Evolutionary conservation across 192 early-diverging fungal genomes (phyloP).

Genomic region (Physocladia obscura): DNA sequence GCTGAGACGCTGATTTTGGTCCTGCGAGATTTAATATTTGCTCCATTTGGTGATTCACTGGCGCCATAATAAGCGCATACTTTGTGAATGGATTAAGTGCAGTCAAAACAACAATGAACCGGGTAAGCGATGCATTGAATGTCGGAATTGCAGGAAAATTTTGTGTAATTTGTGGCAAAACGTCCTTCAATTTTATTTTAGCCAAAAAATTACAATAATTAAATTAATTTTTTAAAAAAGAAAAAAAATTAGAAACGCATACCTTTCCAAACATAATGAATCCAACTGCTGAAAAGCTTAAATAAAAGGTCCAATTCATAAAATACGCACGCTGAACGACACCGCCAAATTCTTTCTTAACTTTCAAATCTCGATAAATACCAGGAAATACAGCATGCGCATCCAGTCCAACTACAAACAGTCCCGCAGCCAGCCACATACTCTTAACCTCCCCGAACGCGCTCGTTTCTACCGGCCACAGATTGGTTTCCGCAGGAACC

Average conservation of each 20-base stretch:
- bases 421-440: constrained; percentile 34
- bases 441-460: background rate
- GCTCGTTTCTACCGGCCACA: constrained; percentile 41
- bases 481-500: constrained; percentile 51
- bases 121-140: constrained; percentile 51
- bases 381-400: constrained; percentile 69
- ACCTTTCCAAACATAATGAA: constrained; percentile 72
- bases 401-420: constrained; percentile 38
- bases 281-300: constrained; percentile 52
- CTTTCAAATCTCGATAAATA: constrained; percentile 67
- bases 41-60: constrained; percentile 48
- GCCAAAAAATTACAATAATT: background rate
- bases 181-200: constrained; percentile 2
- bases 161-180: constrained; percentile 58
- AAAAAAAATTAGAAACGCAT: background rate
- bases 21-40: constrained; percentile 4
- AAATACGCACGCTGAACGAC: constrained; percentile 61
- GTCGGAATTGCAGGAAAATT: constrained; percentile 61
- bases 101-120: constrained; percentile 59
- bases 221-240: no score
- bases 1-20: background rate
- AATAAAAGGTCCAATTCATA: constrained; percentile 50
- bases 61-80: constrained; percentile 65
- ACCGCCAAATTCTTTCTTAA: constrained; percentile 42
- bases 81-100: constrained; percentile 72